A percentile compares a stretch with the other conserved stretches of the same genome.
Conservation (phyloP, 306 rosid genomes). For the Begonia fuchsioides region DNA sequence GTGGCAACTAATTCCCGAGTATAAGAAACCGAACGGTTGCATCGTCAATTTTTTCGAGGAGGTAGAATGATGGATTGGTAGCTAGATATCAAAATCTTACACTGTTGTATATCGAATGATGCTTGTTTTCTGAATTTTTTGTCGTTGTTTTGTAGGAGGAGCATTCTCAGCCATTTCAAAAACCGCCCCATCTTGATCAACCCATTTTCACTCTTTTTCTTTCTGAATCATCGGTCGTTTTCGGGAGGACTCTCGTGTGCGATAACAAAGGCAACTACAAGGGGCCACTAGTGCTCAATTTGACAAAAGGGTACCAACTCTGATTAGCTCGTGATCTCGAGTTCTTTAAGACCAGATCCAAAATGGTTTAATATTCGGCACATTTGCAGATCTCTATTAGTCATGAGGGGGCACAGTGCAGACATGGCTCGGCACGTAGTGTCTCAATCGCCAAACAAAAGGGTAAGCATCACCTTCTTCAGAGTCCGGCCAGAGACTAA, state of each 20-base stretch:
- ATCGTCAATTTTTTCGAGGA: slow-evolving; percentile 86
- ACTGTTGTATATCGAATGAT: no score
- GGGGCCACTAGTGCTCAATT: slow-evolving; percentile 83
- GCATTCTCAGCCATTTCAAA: slow-evolving; percentile 89
- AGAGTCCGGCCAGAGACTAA: slow-evolving; percentile 54
- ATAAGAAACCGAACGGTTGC: slow-evolving; percentile 92
- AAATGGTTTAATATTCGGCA: background rate
- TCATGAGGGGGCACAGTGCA: slow-evolving; percentile 92
- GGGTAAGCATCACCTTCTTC: slow-evolving; percentile 74
- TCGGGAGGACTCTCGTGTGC: slow-evolving; percentile 70
- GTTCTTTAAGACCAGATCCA: no score
- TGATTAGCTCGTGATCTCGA: slow-evolving; percentile 7
- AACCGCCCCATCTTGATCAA: slow-evolving; percentile 98
- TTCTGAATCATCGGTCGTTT: slow-evolving; percentile 89
- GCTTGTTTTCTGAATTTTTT: no score
- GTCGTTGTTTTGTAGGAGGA: slow-evolving; percentile 47
- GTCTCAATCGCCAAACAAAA: slow-evolving; percentile 56
- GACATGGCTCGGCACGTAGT: slow-evolving; percentile 88
- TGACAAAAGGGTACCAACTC: slow-evolving; percentile 69
- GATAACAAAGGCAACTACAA: slow-evolving; percentile 91
- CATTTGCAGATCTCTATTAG: slow-evolving; percentile 54
- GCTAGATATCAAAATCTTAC: no score
- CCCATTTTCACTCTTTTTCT: slow-evolving; percentile 83
- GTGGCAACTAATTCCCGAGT: slow-evolving; percentile 91
- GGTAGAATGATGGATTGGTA: no score